Conservation (phyloP, 345 rosid species). For the Fremontodendron californicum region DNA sequence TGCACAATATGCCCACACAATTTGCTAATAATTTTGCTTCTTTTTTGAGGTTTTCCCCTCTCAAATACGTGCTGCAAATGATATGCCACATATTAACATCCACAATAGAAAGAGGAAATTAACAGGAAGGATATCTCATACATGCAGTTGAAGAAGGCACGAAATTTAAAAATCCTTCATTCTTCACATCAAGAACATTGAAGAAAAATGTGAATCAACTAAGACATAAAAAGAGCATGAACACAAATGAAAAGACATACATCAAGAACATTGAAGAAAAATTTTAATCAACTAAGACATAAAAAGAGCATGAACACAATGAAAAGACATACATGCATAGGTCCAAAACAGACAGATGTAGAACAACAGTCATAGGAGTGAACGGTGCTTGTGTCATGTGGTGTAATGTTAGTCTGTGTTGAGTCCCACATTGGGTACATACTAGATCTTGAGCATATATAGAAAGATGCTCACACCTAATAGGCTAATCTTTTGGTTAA, state of each 20-base stretch:
- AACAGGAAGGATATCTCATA: neutral
- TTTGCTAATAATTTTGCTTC: slow-evolving; percentile 51
- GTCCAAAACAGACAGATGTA: neutral
- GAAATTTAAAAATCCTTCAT: neutral
- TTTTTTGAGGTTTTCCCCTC: slow-evolving; percentile 51
- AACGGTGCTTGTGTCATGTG: neutral
- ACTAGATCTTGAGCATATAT: neutral
- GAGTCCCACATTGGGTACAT: neutral
- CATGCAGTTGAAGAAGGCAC: neutral
- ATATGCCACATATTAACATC: neutral
- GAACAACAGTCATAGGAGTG: neutral
- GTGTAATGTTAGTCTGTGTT: neutral
- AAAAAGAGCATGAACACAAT: too few species aligned
- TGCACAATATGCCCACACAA: slow-evolving; percentile 52
- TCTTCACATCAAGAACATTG: neutral
- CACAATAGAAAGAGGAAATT: neutral
- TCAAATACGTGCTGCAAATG: slow-evolving; percentile 57
- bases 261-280: too few species aligned
- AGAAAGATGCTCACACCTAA: neutral
- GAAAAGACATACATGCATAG: neutral
- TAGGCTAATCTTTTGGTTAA: neutral
- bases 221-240: neutral
- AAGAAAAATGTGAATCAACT: neutral
- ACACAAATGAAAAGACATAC: neutral
- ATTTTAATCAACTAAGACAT: too few species aligned